Evolutionary conservation across 1,139 yeast genomes (phyloP), one percentile per base, ranked within the genome.

Genomic region (Suhomyces terraborum): DNA sequence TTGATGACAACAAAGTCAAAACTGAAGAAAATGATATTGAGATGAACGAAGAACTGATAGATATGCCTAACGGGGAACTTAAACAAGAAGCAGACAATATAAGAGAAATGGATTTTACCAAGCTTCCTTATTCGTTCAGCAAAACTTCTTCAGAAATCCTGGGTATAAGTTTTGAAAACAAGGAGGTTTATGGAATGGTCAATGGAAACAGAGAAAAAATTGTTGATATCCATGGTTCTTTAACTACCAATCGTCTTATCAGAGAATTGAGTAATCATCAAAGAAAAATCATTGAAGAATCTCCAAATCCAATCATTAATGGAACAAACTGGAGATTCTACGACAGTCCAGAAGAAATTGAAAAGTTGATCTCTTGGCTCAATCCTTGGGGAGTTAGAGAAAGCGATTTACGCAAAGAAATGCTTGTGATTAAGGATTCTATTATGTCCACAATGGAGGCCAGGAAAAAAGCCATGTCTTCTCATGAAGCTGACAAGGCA

Each of bases 341-440:
- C 52, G 96, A 89, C 46, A 66, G 62, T 1, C 73, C 77, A 1
- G 78, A 75, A 8, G 84, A 86, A 40, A 61, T 91, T 25, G 77
- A 75, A 2, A 59, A 58, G n/a, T 61, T 93, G 22, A 49, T 83
- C 6, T 57, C 64, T 9, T 86, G 95, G 88, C 69, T 91, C 41
- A 82, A 84, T 53, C 82, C 80, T 6, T 78, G 82, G 74, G 98
- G 98, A 3, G 69, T 67, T 39, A 71, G 96, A 34, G 98, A 93
- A 57, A 72, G 81, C 8, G 72, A 67, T 29, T 70, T 93, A 34
- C 65, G 77, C 27, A 83, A 83, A 48, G 96, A 88, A 54, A 62
- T 89, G 38, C 50, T 61, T 8, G 64, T 66, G 4, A 72, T 81
- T 6, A 75, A 78, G 49, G 82, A 77, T 8, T 74, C 77, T 14